Conservation (phyloP, 2,329 filamentous ascomycete species). For the Clonostachys rosea region DNA sequence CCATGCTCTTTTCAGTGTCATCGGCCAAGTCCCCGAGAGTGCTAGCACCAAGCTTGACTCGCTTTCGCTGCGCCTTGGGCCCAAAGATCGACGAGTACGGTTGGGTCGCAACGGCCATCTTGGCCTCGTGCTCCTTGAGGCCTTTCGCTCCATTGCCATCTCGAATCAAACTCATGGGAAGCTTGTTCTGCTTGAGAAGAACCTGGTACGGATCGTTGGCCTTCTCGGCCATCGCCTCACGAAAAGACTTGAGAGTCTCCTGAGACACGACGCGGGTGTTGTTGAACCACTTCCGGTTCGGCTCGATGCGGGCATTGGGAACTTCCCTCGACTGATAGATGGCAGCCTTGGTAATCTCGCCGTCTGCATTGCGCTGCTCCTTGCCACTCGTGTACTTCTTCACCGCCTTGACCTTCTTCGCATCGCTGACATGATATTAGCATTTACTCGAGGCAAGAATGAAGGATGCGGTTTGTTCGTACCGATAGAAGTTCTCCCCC, state of each 20-base stretch:
- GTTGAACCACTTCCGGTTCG: conserved; percentile 96
- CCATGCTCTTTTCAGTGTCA: conserved; percentile 74
- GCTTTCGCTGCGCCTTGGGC: conserved; percentile 87
- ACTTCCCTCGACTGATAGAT: conserved; percentile 78
- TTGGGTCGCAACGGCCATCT: conserved; percentile 84
- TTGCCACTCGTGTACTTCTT: conserved; percentile 90
- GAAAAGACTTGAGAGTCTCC: conserved; percentile 80
- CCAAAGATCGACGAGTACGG: conserved; percentile 90
- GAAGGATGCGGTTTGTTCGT: conserved; percentile 14
- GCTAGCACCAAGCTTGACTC: conserved; percentile 82
- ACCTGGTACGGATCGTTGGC: conserved; percentile 88
- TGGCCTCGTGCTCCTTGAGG: conserved; percentile 86
- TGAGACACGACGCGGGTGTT: conserved; percentile 89
- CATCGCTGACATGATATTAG: conserved; percentile 35
- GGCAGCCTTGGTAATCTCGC: conserved; percentile 81
- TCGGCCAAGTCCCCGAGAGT: conserved; percentile 79
- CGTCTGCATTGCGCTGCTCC: conserved; percentile 73
- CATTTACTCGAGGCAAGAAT: background rate
- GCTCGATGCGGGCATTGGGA: conserved; percentile 84
- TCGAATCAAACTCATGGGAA: conserved; percentile 90
- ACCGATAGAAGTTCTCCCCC: conserved; percentile 98
- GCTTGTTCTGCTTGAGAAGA: conserved; percentile 93
- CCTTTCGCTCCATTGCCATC: conserved; percentile 77
- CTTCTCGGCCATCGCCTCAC: conserved; percentile 87
- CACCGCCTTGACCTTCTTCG: conserved; percentile 83